Percentiles rank a stretch among this genome's conserved stretches.
Conservation (phyloP, 2,329 filamentous ascomycete species). For the Lecanicillium sp. region DNA sequence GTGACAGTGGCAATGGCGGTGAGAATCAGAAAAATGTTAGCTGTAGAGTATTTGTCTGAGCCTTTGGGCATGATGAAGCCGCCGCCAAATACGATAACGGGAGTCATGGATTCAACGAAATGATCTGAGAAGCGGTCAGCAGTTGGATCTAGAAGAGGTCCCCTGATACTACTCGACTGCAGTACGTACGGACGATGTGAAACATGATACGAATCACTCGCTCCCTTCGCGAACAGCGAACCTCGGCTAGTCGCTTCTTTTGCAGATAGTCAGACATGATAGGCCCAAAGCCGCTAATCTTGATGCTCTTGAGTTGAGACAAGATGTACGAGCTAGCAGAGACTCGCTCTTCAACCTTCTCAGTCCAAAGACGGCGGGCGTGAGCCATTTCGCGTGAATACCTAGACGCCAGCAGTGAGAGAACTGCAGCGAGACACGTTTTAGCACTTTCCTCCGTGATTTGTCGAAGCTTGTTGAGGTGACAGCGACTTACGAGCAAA, state of each 20-base stretch:
- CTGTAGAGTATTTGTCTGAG: background rate
- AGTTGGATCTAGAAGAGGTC: too few species aligned
- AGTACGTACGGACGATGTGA: too few species aligned
- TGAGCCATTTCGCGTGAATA: background rate
- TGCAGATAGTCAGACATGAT: background rate
- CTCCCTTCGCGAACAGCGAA: background rate
- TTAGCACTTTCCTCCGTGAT: too few species aligned
- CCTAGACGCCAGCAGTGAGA: too few species aligned
- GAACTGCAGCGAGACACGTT: too few species aligned
- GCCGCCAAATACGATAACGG: slow-evolving; percentile 2
- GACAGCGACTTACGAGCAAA: background rate
- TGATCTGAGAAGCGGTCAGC: too few species aligned
- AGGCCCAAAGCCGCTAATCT: background rate
- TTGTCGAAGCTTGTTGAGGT: background rate
- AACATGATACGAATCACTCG: background rate
- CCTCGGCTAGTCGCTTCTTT: background rate
- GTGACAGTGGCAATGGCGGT: background rate
- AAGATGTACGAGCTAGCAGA: background rate
- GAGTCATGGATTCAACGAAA: background rate
- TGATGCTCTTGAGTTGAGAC: background rate
- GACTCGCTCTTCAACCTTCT: background rate
- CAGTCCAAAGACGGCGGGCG: background rate
- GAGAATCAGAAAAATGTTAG: background rate
- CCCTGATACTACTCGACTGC: too few species aligned
- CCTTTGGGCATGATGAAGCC: background rate